These are phyloP conservation scores for Poteriospumella lacustris DNA, from an alignment of 108 stramenopile species.

Conservation along the genomic window DNA sequence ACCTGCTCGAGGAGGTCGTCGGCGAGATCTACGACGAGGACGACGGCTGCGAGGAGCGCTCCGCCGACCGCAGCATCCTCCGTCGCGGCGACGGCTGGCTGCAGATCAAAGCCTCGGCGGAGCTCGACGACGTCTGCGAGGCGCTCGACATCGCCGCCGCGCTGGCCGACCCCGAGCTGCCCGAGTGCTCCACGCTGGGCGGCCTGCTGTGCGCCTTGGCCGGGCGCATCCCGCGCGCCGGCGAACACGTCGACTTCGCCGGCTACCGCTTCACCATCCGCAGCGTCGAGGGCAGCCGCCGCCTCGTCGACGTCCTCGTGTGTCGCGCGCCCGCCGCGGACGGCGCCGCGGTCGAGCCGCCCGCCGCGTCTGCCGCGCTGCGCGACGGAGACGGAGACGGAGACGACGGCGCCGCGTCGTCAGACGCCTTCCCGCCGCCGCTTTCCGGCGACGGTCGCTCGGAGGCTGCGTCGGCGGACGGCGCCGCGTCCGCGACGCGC, in stretches of 20 bases:
- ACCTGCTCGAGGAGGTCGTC: conserved; percentile 82
- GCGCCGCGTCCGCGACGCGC: too few species aligned
- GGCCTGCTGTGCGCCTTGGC: conserved; percentile 87
- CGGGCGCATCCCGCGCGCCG: conserved; percentile 81
- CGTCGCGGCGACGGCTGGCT: conserved; percentile 50
- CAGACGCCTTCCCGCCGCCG: too few species aligned
- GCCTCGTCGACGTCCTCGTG: not conserved
- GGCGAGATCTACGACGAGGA: conserved; percentile 85
- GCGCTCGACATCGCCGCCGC: conserved; percentile 62
- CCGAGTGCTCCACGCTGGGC: conserved; percentile 78
- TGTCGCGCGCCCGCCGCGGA: too few species aligned
- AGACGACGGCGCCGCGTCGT: too few species aligned
- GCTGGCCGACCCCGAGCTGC: conserved; percentile 74
- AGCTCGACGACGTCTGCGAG: conserved; percentile 82
- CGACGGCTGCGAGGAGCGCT: conserved; percentile 76
- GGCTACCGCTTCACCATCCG: conserved; percentile 82
- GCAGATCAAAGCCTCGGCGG: conserved; percentile 71
- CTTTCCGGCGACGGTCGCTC: too few species aligned
- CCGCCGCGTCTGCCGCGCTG: too few species aligned
- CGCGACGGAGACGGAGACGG: too few species aligned
- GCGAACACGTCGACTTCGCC: conserved; percentile 78
- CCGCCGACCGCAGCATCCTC: conserved; percentile 77
- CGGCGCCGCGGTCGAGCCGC: too few species aligned
- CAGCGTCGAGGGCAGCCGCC: conserved; percentile 71
- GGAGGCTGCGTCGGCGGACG: too few species aligned